A percentile compares a stretch with the other conserved stretches of the same genome.
These are phyloP conservation scores for Curvularia sp. DNA, from an alignment of 2,329 filamentous ascomycete species.

Conservation along the genomic window DNA sequence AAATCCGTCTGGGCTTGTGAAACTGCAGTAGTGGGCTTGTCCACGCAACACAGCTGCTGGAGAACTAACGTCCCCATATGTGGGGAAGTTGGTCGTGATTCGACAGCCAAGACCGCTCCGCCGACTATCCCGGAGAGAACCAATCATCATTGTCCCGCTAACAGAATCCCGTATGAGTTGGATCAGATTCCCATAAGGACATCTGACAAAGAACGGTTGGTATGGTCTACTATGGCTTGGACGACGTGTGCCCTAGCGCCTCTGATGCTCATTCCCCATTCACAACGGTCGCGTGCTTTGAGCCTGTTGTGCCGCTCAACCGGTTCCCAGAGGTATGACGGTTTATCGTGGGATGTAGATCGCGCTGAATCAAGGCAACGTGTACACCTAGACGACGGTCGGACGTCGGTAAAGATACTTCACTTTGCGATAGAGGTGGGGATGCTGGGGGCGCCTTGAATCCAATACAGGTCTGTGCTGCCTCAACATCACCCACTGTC, in stretches of 20 bases:
- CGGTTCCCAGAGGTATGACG: constrained; percentile 3
- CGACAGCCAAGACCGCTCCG: constrained; percentile 24
- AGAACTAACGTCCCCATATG: constrained; percentile 24
- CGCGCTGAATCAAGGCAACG: constrained; percentile 3
- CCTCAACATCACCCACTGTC: constrained; percentile 12
- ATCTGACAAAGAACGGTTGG: constrained; percentile 6
- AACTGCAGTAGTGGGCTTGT: constrained; percentile 28
- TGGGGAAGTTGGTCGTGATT: constrained; percentile 29
- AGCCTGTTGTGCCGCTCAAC: constrained; percentile 14
- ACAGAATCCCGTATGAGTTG: constrained; percentile 6
- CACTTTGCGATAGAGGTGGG: constrained; percentile 15
- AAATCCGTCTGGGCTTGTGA: constrained; percentile 19
- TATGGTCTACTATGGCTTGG: constrained; percentile 2
- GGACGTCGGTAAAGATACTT: constrained; percentile 18
- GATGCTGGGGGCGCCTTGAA: constrained; percentile 11
- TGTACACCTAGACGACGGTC: constrained; percentile 7
- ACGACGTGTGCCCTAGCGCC: constrained; percentile 1
- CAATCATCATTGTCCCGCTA: constrained; percentile 7
- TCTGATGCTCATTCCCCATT: constrained; percentile 8
- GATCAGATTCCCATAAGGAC: constrained; percentile 10
- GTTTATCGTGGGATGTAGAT: constrained; percentile 1
- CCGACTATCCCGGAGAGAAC: constrained; percentile 5
- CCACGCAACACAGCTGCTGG: constrained; percentile 26
- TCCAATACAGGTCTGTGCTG: constrained; percentile 18
- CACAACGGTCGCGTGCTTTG: constrained; percentile 4